Evolutionary conservation across 176 grass and related monocot species (phyloP).

Genomic region (bread wheat (Triticum aestivum)): DNA sequence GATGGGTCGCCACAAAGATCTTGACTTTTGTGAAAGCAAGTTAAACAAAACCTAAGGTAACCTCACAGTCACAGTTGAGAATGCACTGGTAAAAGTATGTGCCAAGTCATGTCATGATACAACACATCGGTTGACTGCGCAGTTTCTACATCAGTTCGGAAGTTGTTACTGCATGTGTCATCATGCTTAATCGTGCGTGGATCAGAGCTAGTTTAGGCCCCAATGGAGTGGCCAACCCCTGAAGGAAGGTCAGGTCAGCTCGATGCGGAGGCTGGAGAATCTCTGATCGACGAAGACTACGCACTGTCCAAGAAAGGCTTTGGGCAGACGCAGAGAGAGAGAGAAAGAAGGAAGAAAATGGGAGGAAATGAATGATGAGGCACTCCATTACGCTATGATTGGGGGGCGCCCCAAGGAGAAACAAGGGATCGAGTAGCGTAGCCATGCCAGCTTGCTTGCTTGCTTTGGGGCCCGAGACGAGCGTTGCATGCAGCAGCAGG

Average conservation of each 20-base stretch:
- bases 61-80: too few relatives aligned
- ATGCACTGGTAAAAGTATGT: neutral
- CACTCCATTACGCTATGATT: slow-evolving; percentile 75
- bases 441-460: slow-evolving; percentile 11
- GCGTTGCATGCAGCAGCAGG: neutral
- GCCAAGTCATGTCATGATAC: neutral
- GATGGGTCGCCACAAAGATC: too few relatives aligned
- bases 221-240: neutral
- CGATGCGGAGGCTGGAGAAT: neutral
- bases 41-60: too few relatives aligned
- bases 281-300: neutral
- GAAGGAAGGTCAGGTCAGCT: neutral
- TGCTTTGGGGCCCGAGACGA: slow-evolving; percentile 7
- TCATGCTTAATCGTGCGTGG: neutral
- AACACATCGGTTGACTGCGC: neutral
- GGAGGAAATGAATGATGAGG: slow-evolving; percentile 51
- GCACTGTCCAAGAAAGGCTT: slow-evolving; percentile 8
- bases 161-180: neutral
- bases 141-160: neutral
- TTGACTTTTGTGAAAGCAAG: too few relatives aligned
- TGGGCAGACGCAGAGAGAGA: neutral
- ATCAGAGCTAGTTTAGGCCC: neutral
- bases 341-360: neutral
- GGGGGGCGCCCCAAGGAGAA: slow-evolving; percentile 43
- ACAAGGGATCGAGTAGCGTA: slow-evolving; percentile 43